Evolutionary conservation across 208 protist genomes (phyloP).

Genomic region (Leptomonas seymouri): DNA sequence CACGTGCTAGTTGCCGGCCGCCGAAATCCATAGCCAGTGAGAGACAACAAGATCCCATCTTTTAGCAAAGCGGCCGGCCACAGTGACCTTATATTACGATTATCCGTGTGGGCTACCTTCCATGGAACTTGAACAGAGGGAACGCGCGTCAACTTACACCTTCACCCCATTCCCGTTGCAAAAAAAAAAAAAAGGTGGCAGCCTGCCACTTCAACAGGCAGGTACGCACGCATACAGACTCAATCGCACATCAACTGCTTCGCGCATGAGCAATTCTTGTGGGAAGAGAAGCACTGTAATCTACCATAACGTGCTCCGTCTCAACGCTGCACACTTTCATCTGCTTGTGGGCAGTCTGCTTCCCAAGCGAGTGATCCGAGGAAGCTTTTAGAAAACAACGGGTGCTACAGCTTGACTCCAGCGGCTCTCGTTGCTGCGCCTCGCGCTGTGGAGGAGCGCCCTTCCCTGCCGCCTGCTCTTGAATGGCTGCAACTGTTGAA

Average conservation of each 20-base stretch:
- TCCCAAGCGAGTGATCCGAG: background rate
- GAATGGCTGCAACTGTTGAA: conserved; percentile 10
- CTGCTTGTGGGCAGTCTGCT: background rate
- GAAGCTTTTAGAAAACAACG: background rate
- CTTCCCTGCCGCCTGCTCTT: background rate
- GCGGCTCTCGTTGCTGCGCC: background rate
- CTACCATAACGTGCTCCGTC: conserved; percentile 1
- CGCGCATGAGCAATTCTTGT: background rate
- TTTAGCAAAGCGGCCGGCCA: too few species aligned
- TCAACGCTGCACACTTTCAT: conserved; percentile 10
- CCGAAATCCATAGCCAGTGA: too few species aligned
- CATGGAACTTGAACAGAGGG: too few species aligned
- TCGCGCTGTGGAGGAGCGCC: background rate
- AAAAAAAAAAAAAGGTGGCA: background rate
- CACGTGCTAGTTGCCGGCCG: background rate
- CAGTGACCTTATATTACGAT: too few species aligned
- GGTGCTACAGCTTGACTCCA: too few species aligned
- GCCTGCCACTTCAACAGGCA: background rate
- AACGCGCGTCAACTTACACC: too few species aligned
- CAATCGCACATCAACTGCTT: background rate
- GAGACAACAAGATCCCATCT: too few species aligned
- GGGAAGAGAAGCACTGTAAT: background rate
- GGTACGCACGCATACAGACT: background rate
- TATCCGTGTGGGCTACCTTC: too few species aligned
- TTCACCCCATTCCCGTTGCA: too few species aligned